These are phyloP conservation scores for Neopestalotiopsis clavispora DNA, from an alignment of 2,329 filamentous ascomycete genomes.

Conservation along the genomic window DNA sequence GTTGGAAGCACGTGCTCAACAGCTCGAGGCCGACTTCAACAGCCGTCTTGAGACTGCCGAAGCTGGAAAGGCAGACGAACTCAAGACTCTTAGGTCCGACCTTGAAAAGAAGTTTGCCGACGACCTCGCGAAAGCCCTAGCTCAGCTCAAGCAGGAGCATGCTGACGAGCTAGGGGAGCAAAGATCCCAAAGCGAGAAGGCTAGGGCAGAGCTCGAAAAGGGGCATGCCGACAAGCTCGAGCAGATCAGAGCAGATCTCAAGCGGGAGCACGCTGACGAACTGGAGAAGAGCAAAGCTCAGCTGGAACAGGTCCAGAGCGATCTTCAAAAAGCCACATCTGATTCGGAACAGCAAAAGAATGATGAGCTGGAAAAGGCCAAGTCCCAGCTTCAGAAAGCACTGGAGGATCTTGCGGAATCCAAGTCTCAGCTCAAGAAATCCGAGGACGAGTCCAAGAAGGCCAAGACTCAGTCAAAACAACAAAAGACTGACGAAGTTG, in stretches of 20 bases:
- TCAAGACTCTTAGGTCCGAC: not conserved
- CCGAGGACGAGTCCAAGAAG: constrained; percentile 23
- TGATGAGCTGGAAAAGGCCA: not conserved
- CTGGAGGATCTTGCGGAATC: constrained; percentile 17
- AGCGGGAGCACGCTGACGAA: not conserved
- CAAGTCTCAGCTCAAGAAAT: constrained; percentile 15
- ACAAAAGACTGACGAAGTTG: constrained; percentile 43
- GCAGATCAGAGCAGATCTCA: constrained; percentile 14
- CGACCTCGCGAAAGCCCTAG: not conserved
- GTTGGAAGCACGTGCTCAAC: not conserved
- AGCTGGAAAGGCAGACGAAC: constrained; percentile 7
- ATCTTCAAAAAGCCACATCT: not conserved
- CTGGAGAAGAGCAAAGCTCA: not conserved
- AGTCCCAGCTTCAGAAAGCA: not conserved
- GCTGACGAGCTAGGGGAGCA: constrained; percentile 31
- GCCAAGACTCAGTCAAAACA: constrained; percentile 43
- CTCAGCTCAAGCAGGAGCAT: constrained; percentile 38
- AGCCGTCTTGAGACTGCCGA: not conserved
- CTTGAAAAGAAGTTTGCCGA: not conserved
- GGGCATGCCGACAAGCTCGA: constrained; percentile 24
- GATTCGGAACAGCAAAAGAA: not conserved
- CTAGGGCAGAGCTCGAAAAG: constrained; percentile 28
- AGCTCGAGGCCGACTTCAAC: constrained; percentile 4
- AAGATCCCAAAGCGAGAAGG: constrained; percentile 25
- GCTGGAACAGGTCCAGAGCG: not conserved